Evolutionary conservation across 495 filamentous ascomycete genomes (phyloP).

Genomic region (Aspergillus asperescens): DNA sequence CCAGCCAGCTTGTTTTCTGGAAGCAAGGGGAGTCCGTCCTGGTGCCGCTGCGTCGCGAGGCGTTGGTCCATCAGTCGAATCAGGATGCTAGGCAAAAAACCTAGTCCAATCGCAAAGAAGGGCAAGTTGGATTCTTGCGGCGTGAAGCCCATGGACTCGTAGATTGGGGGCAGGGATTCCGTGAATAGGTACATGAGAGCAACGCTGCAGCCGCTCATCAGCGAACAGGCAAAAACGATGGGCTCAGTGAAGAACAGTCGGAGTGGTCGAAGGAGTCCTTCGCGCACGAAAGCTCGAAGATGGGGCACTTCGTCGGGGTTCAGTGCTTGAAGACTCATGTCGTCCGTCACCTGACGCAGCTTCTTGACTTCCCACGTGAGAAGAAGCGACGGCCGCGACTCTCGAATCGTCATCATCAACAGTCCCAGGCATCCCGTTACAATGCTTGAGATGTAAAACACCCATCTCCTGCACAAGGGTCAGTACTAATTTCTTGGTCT

Average conservation of each 20-base stretch:
- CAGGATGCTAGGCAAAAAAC: constrained; percentile 36
- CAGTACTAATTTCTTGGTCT: no score
- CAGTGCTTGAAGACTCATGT: constrained; percentile 19
- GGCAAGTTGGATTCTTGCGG: constrained; percentile 35
- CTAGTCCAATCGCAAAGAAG: constrained; percentile 43
- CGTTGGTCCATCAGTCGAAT: constrained; percentile 40
- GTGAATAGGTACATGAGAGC: constrained; percentile 30
- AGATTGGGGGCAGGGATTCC: constrained; percentile 44
- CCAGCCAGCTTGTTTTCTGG: constrained; percentile 50
- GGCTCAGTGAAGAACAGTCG: constrained; percentile 41
- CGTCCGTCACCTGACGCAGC: constrained; percentile 23
- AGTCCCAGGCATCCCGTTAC: constrained; percentile 11
- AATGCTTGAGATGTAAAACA: constrained; percentile 28
- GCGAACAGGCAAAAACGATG: constrained; percentile 27
- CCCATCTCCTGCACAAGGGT: constrained; percentile 32
- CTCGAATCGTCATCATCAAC: constrained; percentile 22
- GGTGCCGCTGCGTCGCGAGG: constrained; percentile 24
- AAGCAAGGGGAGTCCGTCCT: constrained; percentile 22
- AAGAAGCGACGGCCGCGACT: constrained; percentile 31
- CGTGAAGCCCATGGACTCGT: constrained; percentile 37
- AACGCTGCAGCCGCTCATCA: constrained; percentile 10
- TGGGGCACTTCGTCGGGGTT: constrained; percentile 33
- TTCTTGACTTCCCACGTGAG: constrained; percentile 23
- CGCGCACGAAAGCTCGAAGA: constrained; percentile 23
- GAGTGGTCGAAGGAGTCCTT: constrained; percentile 31